phyloP scores from a whole-genome alignment of 2,329 filamentous ascomycete genomes.

The Arthrinium puccinioides region DNA sequence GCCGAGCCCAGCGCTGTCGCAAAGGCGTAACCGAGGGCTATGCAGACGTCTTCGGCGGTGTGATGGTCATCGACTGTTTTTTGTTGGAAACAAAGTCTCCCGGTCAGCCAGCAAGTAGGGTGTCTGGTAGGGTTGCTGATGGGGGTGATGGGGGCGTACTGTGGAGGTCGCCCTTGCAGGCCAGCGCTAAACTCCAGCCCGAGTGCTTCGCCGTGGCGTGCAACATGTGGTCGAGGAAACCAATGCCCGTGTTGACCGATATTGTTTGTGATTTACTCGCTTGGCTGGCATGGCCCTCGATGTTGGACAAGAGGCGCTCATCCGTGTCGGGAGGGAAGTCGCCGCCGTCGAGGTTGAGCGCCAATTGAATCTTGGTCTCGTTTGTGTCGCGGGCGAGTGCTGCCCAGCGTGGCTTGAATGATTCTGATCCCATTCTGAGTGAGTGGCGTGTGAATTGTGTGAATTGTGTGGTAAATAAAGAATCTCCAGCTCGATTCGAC shows the following conservation, averaged over 20 bases:
- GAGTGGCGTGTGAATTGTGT: background rate
- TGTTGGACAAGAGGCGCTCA: slow-evolving; percentile 41
- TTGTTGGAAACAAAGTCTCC: background rate
- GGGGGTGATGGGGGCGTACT: slow-evolving; percentile 46
- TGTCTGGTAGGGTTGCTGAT: no score
- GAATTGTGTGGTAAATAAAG: no score
- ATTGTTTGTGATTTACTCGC: slow-evolving; percentile 79
- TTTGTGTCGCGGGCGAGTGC: slow-evolving; percentile 86
- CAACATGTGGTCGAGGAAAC: slow-evolving; percentile 98
- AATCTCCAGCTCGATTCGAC: no score
- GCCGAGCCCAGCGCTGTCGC: slow-evolving; percentile 70
- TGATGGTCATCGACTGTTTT: slow-evolving; percentile 92
- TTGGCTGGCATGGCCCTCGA: slow-evolving; percentile 72
- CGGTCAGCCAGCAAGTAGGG: background rate
- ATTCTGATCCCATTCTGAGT: slow-evolving; percentile 18
- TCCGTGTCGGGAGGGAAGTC: slow-evolving; percentile 61
- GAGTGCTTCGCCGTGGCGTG: slow-evolving; percentile 94
- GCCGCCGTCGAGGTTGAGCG: slow-evolving; percentile 89
- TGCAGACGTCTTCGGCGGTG: slow-evolving; percentile 91
- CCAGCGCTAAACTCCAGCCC: slow-evolving; percentile 82
- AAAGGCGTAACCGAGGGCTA: slow-evolving; percentile 84
- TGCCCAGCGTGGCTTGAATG: slow-evolving; percentile 52
- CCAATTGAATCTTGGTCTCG: slow-evolving; percentile 93
- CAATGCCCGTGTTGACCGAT: slow-evolving; percentile 84
- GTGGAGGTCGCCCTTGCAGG: slow-evolving; percentile 83